Base-by-base conservation (phyloP, 2,329 filamentous ascomycete species). In the Fusarium domesticum region DNA sequence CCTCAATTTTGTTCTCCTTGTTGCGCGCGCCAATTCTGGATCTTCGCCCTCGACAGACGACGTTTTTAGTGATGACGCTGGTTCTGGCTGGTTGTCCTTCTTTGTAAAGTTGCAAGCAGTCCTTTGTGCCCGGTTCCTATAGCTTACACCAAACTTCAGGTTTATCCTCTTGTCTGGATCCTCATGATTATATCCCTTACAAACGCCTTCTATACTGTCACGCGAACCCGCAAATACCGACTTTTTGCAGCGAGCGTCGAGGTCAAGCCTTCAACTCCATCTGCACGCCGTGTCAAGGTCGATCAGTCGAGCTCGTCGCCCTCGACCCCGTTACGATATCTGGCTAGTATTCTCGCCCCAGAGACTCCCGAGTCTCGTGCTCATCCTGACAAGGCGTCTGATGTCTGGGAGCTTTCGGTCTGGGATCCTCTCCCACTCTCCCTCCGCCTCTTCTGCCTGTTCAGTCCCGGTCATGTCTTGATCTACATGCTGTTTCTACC, bases 321-420 rank as follows among this genome's bases (percentile, higher is more conserved):
- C 2, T 83, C 86, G 0, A 93, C 91, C 1, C 92, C 93, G 1
- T 63, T 97, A 31, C 81, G 84, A 42, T 84, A 89, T 45, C 67
- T 97, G 30, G 78, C 83, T 19, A 81, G 78, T 51, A 72, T 88
- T 35, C 69, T 96, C 25, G 76, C 81, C 2, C 71, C 78, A 18
- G 81, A 84, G 28, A 84, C 81, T 17, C 88, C 90, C n/a, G 83
- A 91, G 53, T 84, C 87, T 18, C 82, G 90, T 62, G 86, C 89
- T 19, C 87, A 96, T 67, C 89, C 92, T 0, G 85, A 93, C 62
- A 81, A 84, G 44, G 78, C 80, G 18, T 80, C 85, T 10, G 91
- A 98, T 66, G 93, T 98, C 8, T 98, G 93, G 93, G 91, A 98
- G 67, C 70, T 98, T 38, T 80, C 85, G 2, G 78, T 97, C 6